Evolutionary conservation across 345 rosid species (phyloP), one percentile per base, ranked within the genome.

Genomic region (Syzygium aqueum): DNA sequence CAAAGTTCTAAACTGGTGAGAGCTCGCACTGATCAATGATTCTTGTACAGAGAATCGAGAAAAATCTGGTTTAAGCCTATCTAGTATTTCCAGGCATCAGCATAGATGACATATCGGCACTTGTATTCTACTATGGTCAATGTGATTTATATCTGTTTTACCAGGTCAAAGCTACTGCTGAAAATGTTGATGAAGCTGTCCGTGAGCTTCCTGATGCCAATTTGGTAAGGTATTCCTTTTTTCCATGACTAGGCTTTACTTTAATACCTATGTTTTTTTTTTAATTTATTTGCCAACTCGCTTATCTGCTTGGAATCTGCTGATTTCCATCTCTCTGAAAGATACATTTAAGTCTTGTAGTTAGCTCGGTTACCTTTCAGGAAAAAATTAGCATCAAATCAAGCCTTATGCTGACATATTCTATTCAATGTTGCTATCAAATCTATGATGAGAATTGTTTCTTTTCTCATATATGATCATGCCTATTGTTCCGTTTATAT

Each of bases 171-270:
- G 95, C 95, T 88, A 97, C 99, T 73, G 99, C 99, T 88, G 98
- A 94, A 92, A 97, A 96, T 90, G 99, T 97, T 73, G 93, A 97
- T 90, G 99, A 94, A 89, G 99, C 99, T 85, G 98, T 95, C 90
- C 92, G 98, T 89, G 99, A 97, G 89, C 98, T 97, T 90, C 99
- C 99, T 54, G 99, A 96, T 89, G 98, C 99, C 93, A 97, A 97
- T 92, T 90, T 87, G 98, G 99, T 97, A 96, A 94, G 98, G 95
- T 92, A 92, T 91, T 93, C 93, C 87, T 86, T 90, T 87, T 91
- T 88, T 91, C 89, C 88, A 43, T 88, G 67, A 67, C 85, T 84
- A 83, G 87, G 89, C 63, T 73, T 73, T 73, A 73, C 25, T 73
- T 33, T 87, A 83, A 88, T 85, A 84, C 67, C 46, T 46, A 43